Percentiles rank a stretch among this genome's conserved stretches.
Conservation (phyloP, 2,329 filamentous ascomycete genomes). For the Fusarium protoensiforme region DNA sequence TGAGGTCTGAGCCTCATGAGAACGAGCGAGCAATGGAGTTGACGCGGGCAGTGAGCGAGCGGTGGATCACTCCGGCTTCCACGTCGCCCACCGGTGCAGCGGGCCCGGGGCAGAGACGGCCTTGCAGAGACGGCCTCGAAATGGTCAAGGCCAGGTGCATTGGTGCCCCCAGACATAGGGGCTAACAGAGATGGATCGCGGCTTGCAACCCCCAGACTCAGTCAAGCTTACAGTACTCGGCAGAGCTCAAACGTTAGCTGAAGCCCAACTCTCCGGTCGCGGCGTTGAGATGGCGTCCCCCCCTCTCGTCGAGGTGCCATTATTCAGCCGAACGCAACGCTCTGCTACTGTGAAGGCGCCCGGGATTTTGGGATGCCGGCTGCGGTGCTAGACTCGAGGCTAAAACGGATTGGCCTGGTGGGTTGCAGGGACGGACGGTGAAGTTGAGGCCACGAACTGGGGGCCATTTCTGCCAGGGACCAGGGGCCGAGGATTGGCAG, state of each 20-base stretch:
- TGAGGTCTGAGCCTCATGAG: conserved; percentile 28
- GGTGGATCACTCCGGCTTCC: conserved; percentile 7
- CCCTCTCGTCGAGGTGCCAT: conserved; percentile 14
- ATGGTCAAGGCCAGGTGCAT: not conserved
- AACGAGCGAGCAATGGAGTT: conserved; percentile 13
- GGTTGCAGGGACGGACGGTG: conserved; percentile 22
- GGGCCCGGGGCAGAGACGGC: not conserved
- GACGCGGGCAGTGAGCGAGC: not conserved
- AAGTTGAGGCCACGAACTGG: conserved; percentile 8
- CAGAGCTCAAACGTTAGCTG: not conserved
- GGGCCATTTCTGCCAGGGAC: conserved; percentile 30
- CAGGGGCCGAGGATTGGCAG: conserved; percentile 28
- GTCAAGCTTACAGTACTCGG: not conserved
- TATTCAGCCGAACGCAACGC: conserved; percentile 13
- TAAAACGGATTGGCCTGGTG: conserved; percentile 18
- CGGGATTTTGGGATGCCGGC: conserved; percentile 30
- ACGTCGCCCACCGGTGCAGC: not conserved
- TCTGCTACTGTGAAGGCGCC: conserved; percentile 19
- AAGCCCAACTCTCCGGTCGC: not conserved
- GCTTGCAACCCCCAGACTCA: conserved; percentile 6
- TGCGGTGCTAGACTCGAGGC: conserved; percentile 16
- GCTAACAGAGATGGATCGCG: conserved; percentile 11
- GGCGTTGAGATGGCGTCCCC: conserved; percentile 8
- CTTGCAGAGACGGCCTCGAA: not conserved
- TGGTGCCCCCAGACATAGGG: conserved; percentile 10